Conservation (phyloP, 2,329 filamentous ascomycete genomes). For the Magnaporthales sp. region DNA sequence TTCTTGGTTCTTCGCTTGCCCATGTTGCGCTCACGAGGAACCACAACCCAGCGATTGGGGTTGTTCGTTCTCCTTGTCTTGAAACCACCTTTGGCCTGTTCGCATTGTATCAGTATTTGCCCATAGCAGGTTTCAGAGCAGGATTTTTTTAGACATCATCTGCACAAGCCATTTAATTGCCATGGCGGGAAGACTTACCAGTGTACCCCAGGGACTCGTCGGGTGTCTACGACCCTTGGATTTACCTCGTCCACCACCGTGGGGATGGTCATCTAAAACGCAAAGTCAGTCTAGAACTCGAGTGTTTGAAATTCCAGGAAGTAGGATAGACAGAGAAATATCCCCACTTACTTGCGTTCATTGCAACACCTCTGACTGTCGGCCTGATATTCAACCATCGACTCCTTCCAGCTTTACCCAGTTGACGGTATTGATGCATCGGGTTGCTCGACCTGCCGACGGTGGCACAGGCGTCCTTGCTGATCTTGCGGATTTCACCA, state of each 20-base stretch:
- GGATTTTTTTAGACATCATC: neutral
- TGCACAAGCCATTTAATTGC: neutral
- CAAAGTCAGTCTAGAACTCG: neutral
- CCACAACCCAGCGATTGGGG: constrained; percentile 84
- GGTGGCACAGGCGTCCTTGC: constrained; percentile 88
- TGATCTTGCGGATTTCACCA: constrained; percentile 82
- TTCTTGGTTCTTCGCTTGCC: constrained; percentile 63
- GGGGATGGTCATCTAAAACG: constrained; percentile 74
- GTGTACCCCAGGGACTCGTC: constrained; percentile 92
- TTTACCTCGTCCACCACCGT: constrained; percentile 98
- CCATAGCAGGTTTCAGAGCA: neutral
- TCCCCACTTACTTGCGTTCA: constrained; percentile 73
- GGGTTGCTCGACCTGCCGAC: constrained; percentile 92
- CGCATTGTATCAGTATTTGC: constrained; percentile 18
- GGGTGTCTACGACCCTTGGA: constrained; percentile 97
- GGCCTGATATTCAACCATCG: constrained; percentile 92
- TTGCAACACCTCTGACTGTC: constrained; percentile 92
- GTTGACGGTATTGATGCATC: constrained; percentile 78
- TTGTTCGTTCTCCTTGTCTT: constrained; percentile 89
- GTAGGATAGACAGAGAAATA: neutral
- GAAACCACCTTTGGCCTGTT: constrained; percentile 71
- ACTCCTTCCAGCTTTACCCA: constrained; percentile 91
- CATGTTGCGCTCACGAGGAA: constrained; percentile 76
- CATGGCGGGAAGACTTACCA: constrained; percentile 50
- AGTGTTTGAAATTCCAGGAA: neutral